Evolutionary conservation across 2,329 filamentous ascomycete genomes (phyloP).

Genomic region (Diaporthe longicolla): DNA sequence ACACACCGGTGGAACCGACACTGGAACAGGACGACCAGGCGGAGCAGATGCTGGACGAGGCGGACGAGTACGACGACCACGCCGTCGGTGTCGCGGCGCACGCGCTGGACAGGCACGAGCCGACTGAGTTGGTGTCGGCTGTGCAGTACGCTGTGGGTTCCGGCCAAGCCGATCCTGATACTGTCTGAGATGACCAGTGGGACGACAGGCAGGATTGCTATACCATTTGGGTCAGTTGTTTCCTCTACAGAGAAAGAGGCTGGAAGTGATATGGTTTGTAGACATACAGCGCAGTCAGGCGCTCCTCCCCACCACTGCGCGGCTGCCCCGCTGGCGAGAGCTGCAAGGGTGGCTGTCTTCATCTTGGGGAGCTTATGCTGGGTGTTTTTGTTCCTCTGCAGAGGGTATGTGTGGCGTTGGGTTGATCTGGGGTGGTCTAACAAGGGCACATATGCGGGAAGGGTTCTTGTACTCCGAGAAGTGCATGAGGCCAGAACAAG

Average conservation of each 20-base stretch:
- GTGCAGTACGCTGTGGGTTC: conserved; percentile 51
- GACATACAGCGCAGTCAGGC: conserved; percentile 59
- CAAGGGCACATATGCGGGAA: neutral
- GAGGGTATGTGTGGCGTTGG: neutral
- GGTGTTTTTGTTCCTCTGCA: neutral
- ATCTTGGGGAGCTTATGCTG: neutral
- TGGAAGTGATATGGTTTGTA: neutral
- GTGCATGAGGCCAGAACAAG: neutral
- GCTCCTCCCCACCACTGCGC: conserved; percentile 57
- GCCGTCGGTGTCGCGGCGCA: conserved; percentile 51
- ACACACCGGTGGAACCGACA: conserved; percentile 56
- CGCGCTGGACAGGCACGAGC: conserved; percentile 50
- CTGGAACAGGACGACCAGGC: conserved; percentile 56
- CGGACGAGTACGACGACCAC: conserved; percentile 50
- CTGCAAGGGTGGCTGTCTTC: conserved; percentile 34
- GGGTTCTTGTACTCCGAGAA: neutral
- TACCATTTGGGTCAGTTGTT: conserved; percentile 16
- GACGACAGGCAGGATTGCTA: conserved; percentile 61
- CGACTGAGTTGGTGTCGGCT: conserved; percentile 48
- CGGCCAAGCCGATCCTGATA: conserved; percentile 48
- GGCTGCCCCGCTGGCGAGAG: conserved; percentile 39
- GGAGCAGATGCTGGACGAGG: conserved; percentile 59
- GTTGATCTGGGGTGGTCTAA: neutral
- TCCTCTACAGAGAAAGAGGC: neutral
- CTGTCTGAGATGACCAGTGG: conserved; percentile 50